Base-by-base conservation (phyloP, 305 asterid genomes). In the Fraxinus baroniana region DNA sequence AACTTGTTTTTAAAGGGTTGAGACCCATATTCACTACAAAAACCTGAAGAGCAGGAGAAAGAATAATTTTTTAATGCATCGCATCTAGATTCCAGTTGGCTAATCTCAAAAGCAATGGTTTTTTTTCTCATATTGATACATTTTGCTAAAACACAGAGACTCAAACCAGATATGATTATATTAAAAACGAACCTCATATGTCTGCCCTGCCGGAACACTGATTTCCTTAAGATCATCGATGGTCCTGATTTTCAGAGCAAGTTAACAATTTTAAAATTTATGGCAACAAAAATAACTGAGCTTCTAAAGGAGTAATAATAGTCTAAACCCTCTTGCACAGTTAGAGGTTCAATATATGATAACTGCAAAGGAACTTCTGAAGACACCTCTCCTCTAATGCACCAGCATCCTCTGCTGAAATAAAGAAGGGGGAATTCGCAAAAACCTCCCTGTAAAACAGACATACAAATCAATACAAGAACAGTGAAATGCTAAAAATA, bases 391-490 rank as follows among this genome's bases (percentile, higher is more conserved):
- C 90, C 72, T 87, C 89, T 83, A 89, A 83, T 80, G 95, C 84
- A 86, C 97, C 98, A 81, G 97, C 93, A 82, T 93, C 98, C 82
- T 92, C 98, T 7, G 99, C 98, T 68, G 90, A 85, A 81, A 96
- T 93, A 83, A 96, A 90, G 86, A 96, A 96, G 32, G 99, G 99
- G 80, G 99, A 91, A 85, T 96, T 96, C 49, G 92, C 83, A 87
- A 96, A 91, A 74, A 96, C 93, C 74, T 91, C 98, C 89, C 99
- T 96, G 94, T 78, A 83, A 84, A 86, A 87, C 68, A 85, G 72
- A 82, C 10, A 81, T 55, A 60, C 46, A 68, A 39, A 79, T 57
- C 75, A 68, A 79, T 76, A 66, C 32, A 57, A 52, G 76, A 85
- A 75, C 52, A 80, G 77, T 75, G 52, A 24, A 57, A 77, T 62